Evolutionary conservation across 176 grass and related monocot species (phyloP), one percentile per base, ranked within the genome.

Genomic region (Oryza glumipatula): DNA sequence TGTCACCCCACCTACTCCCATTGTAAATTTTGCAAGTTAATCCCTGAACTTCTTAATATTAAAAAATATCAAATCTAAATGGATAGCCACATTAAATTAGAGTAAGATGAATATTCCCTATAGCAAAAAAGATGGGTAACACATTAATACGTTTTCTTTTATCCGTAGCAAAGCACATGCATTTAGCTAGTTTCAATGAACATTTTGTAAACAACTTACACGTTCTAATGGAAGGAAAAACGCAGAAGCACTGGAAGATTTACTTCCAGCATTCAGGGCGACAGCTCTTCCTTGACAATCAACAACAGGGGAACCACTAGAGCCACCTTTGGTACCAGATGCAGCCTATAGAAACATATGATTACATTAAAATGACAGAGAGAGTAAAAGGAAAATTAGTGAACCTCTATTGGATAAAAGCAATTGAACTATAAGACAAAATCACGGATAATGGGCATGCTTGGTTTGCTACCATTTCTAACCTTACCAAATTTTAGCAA

Each of bases 261-360:
- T 99, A 86, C 96, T 94, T 77, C 96, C 96, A 65, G 96, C 96
- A 99, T 99, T 99, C 64, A 99, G 88, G 66, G 96, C 96, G 76
- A 99, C 96, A 36, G 91, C 96, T 90, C 94, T 99, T 88, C 96
- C 96, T 91, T 99, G 90, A 64, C 90, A 96, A 81, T 99, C 91
- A 79, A 99, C 93, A 83, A 99, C 96, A 36, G 96, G 96, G 43
- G 96, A 99, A 83, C 96, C 96, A 68, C 96, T 99, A 56, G 96
- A 99, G 49, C 96, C 96, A 87, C 96, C 96, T 99, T 96, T 99
- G 69, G 96, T 99, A 67, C 96, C 96, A 86, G 96, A 99, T 85
- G 96, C 96, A 47, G 96, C 96, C 96, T 99, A 70, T 63, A 79
- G 33, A 82, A 95, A 85, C 30, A 88, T 86, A 72, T 61, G 21